Conservation (phyloP, 139 green algal species). For the Coelastrella sp. region DNA sequence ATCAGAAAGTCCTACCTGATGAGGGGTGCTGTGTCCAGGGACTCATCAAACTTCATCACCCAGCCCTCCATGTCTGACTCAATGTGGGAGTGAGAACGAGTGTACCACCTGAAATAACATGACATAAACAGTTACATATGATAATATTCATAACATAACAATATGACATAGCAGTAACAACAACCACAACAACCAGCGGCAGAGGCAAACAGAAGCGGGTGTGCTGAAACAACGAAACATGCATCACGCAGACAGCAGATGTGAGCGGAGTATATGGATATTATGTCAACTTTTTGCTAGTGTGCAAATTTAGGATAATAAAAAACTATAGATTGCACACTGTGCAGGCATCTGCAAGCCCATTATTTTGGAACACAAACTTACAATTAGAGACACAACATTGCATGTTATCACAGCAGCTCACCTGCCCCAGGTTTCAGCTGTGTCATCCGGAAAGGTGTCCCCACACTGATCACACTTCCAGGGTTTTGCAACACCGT, state of each 20-base stretch:
- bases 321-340: too few relatives aligned
- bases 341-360: too few relatives aligned
- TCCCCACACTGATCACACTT: slow-evolving; percentile 13
- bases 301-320: too few relatives aligned
- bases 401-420: not conserved
- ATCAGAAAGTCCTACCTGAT: not conserved
- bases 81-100: slow-evolving; percentile 18
- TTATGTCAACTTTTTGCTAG: too few relatives aligned
- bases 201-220: not conserved
- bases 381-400: not conserved
- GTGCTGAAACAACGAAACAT: too few relatives aligned
- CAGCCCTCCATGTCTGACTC: slow-evolving; percentile 36
- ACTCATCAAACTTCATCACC: slow-evolving; percentile 35
- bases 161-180: not conserved
- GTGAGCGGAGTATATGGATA: too few relatives aligned
- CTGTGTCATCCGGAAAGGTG: not conserved
- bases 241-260: too few relatives aligned
- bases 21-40: slow-evolving; percentile 13
- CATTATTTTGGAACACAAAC: too few relatives aligned
- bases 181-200: not conserved
- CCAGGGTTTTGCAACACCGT: slow-evolving; percentile 1
- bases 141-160: not conserved
- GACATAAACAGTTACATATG: not conserved
- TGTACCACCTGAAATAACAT: slow-evolving; percentile 15
- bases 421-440: slow-evolving; percentile 22